Conservation (phyloP, 2,329 filamentous ascomycete species). For the Paracamarosporium sp. region DNA sequence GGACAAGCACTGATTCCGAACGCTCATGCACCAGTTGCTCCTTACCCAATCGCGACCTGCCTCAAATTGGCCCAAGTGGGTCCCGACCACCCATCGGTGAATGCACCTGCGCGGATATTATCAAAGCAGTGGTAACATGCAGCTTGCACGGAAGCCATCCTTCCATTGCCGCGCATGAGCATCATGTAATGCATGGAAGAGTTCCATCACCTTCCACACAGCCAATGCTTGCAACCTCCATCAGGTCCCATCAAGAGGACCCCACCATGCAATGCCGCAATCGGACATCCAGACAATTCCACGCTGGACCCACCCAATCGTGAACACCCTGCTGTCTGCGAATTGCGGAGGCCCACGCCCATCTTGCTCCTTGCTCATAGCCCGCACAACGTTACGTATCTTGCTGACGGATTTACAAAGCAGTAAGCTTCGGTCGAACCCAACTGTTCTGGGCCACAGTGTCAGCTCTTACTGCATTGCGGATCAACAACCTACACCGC, state of each 20-base stretch:
- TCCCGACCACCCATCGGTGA: constrained; percentile 17
- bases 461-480: constrained; percentile 8
- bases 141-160: neutral
- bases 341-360: neutral
- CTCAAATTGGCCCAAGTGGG: constrained; percentile 13
- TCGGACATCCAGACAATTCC: neutral
- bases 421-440: constrained; percentile 3
- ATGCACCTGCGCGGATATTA: constrained; percentile 1
- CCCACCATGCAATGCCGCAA: neutral
- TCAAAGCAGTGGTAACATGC: neutral
- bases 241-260: neutral
- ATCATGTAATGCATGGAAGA: constrained; percentile 1
- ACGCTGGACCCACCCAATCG: neutral
- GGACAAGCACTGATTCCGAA: constrained; percentile 10
- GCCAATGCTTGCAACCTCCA: neutral
- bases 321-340: constrained; percentile 2
- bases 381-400: neutral
- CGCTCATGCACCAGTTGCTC: constrained; percentile 10
- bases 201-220: constrained; percentile 1
- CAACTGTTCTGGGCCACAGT: neutral
- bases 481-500: neutral
- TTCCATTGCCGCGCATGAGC: neutral
- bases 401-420: neutral
- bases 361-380: neutral
- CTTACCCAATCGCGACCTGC: constrained; percentile 11